A percentile compares a stretch with the other conserved stretches of the same genome.
phyloP scores from a whole-genome alignment of 2,329 filamentous ascomycete genomes.

The Fusarium staphyleae region DNA sequence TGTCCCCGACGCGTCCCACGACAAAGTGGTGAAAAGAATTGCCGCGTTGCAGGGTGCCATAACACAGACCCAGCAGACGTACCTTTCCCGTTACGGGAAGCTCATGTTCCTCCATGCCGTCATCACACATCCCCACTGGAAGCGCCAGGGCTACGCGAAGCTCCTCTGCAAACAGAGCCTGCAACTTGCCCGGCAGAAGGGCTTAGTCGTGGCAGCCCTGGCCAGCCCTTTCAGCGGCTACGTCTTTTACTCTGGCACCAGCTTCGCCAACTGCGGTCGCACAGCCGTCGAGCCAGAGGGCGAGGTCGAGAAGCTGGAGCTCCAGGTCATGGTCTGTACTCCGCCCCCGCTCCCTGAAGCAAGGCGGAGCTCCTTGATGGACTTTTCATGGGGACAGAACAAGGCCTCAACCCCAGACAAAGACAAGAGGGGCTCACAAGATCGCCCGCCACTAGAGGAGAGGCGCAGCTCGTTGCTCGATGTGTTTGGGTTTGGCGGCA shows the following conservation, averaged over 20 bases:
- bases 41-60: constrained; percentile 26
- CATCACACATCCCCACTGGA: constrained; percentile 34
- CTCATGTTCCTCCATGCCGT: constrained; percentile 35
- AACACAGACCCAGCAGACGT: constrained; percentile 28
- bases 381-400: constrained; percentile 8
- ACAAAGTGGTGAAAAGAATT: constrained; percentile 27
- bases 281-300: constrained; percentile 27
- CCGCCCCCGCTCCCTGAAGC: constrained; percentile 26
- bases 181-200: constrained; percentile 28
- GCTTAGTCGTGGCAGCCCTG: constrained; percentile 16
- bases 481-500: constrained; percentile 22
- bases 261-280: constrained; percentile 32
- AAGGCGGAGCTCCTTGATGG: constrained; percentile 30
- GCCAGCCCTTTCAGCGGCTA: constrained; percentile 34
- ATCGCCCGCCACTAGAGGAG: constrained; percentile 15
- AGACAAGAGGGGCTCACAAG: constrained; percentile 19
- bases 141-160: constrained; percentile 32
- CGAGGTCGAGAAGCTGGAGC: constrained; percentile 28
- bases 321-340: constrained; percentile 28
- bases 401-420: constrained; percentile 16
- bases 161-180: constrained; percentile 26
- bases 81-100: constrained; percentile 22
- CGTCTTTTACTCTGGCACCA: constrained; percentile 32
- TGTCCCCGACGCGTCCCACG: constrained; percentile 1
- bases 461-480: constrained; percentile 29